Evolutionary conservation across 75 land plant genomes (phyloP).

Genomic region (Azolla pinnata): DNA sequence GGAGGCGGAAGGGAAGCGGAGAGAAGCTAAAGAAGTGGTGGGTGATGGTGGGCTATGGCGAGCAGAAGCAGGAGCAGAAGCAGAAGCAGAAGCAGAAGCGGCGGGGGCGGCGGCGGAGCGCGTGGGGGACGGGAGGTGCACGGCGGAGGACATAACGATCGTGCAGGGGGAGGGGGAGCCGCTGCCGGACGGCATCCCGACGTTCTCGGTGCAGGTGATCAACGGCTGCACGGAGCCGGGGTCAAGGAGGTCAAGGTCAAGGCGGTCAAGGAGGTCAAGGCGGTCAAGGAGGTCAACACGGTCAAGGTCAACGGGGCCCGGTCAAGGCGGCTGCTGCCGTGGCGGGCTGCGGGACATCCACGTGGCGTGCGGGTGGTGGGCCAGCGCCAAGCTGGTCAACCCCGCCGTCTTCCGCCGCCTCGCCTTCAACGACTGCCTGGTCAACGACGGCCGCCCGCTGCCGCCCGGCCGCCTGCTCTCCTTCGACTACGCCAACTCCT

Average conservation of each 20-base stretch:
- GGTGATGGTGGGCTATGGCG: too few species aligned
- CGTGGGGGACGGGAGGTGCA: conserved; percentile 49
- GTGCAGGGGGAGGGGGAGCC: conserved; percentile 63
- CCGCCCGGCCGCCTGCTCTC: conserved; percentile 19
- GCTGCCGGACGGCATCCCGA: conserved; percentile 77
- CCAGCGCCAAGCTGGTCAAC: conserved; percentile 26
- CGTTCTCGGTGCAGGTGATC: conserved; percentile 67
- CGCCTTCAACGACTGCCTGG: conserved; percentile 36
- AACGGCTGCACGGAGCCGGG: conserved; percentile 31
- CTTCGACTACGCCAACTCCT: conserved; percentile 39
- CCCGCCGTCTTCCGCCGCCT: conserved; percentile 27
- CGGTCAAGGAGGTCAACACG: too few species aligned
- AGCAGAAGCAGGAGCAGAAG: too few species aligned
- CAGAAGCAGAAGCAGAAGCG: too few species aligned
- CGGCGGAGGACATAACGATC: conserved; percentile 49
- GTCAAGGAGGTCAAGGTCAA: too few species aligned
- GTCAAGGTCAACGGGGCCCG: too few species aligned
- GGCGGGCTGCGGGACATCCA: conserved; percentile 27
- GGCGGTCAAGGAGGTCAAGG: too few species aligned
- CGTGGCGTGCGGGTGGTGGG: conserved; percentile 41
- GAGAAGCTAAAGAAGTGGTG: too few species aligned
- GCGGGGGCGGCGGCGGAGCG: conserved; percentile 21
- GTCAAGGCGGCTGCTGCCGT: too few species aligned
- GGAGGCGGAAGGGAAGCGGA: too few species aligned
- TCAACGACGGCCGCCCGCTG: conserved; percentile 40